phyloP scores from a whole-genome alignment of 345 rosid genomes.

The Garcia nutans region DNA sequence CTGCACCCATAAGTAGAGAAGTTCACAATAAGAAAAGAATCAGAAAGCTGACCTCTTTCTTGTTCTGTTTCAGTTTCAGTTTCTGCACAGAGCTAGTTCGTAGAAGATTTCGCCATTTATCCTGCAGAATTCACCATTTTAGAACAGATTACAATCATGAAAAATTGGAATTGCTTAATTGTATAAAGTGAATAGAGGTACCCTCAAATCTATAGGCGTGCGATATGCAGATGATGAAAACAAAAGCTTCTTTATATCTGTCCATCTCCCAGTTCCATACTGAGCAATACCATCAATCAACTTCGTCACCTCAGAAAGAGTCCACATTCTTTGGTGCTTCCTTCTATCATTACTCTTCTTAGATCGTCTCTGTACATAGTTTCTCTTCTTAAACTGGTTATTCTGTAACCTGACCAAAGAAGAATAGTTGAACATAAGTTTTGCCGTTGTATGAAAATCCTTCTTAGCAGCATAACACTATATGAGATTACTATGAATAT shows the following conservation, averaged over 20 bases:
- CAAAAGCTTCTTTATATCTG: constrained; percentile 70
- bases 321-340: constrained; percentile 91
- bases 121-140: constrained; percentile 43
- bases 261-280: constrained; percentile 92
- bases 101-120: constrained; percentile 94
- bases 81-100: constrained; percentile 47
- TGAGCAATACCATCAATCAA: constrained; percentile 82
- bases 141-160: constrained; percentile 19
- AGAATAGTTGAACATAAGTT: too few species aligned
- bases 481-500: too few species aligned
- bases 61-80: constrained; percentile 32
- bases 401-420: too few species aligned
- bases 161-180: constrained; percentile 10
- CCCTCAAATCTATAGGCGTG: constrained; percentile 90
- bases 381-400: constrained; percentile 45
- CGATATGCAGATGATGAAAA: constrained; percentile 67
- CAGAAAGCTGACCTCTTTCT: constrained; percentile 50
- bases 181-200: constrained; percentile 29
- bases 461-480: too few species aligned
- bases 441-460: too few species aligned
- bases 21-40: constrained; percentile 4
- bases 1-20: background rate
- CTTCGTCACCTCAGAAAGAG: constrained; percentile 67
- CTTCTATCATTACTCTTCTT: constrained; percentile 59
- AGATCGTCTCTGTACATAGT: constrained; percentile 19